These are phyloP conservation scores for Chlorociboria aeruginascens DNA, from an alignment of 495 filamentous ascomycete species.

Conservation along the genomic window DNA sequence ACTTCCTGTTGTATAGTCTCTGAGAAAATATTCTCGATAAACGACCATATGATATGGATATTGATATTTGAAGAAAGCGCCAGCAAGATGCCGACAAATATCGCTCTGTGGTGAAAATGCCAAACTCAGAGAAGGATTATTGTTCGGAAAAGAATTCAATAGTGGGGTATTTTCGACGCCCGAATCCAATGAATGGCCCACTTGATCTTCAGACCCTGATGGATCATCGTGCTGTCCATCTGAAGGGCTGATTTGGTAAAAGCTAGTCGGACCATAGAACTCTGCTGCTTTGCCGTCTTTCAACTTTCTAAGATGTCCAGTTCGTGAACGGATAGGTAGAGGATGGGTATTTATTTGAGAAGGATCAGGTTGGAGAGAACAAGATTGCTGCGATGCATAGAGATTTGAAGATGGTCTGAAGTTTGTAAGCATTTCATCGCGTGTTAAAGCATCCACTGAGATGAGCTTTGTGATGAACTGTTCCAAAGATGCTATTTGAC, in stretches of 20 bases:
- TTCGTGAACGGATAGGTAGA: slow-evolving; percentile 10
- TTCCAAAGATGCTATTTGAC: slow-evolving; percentile 21
- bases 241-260: slow-evolving; percentile 22
- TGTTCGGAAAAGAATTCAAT: background rate
- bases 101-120: slow-evolving; percentile 14
- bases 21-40: slow-evolving; percentile 23
- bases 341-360: background rate
- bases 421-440: slow-evolving; percentile 16
- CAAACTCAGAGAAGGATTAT: background rate
- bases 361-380: background rate
- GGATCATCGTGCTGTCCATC: slow-evolving; percentile 3
- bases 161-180: background rate
- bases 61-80: slow-evolving; percentile 20
- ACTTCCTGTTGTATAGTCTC: slow-evolving; percentile 20
- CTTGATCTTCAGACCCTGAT: background rate
- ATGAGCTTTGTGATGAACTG: slow-evolving; percentile 21
- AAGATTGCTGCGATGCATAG: background rate
- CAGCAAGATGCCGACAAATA: slow-evolving; percentile 21
- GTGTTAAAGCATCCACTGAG: slow-evolving; percentile 10
- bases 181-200: background rate
- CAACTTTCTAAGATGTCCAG: slow-evolving; percentile 18
- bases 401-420: slow-evolving; percentile 7
- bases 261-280: slow-evolving; percentile 23
- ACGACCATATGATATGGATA: slow-evolving; percentile 25
- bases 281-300: slow-evolving; percentile 18